Percentiles rank a stretch among this genome's conserved stretches.
Conservation (phyloP, 2,329 filamentous ascomycete genomes). For the Aspergillus brasiliensis region DNA sequence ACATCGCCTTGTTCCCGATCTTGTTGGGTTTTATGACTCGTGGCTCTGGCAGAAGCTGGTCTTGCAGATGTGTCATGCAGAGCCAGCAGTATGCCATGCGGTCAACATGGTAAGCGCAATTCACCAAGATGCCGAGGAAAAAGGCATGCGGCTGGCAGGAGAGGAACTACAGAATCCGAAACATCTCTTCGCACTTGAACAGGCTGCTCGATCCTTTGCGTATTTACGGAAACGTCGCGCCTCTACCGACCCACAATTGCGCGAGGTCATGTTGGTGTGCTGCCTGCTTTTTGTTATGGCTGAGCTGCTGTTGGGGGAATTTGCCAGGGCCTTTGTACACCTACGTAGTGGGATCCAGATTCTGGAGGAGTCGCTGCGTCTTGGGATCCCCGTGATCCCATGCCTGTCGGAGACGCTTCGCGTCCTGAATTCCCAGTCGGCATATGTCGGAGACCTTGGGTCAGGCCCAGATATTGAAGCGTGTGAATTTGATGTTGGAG, state of each 20-base stretch:
- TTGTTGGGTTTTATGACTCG: constrained; percentile 3
- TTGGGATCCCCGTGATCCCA: background rate
- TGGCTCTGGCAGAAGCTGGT: constrained; percentile 14
- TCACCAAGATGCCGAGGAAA: constrained; percentile 10
- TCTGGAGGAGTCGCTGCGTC: background rate
- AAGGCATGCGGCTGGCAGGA: background rate
- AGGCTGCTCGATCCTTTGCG: background rate
- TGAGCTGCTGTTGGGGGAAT: constrained; percentile 15
- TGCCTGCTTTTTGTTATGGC: constrained; percentile 19
- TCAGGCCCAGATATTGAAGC: background rate
- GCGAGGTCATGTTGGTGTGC: constrained; percentile 16
- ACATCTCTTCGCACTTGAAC: background rate
- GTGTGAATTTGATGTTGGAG: background rate
- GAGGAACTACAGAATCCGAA: background rate
- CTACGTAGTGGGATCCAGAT: constrained; percentile 5
- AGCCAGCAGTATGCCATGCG: constrained; percentile 22
- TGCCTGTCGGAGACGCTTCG: background rate
- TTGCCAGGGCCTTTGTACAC: constrained; percentile 14
- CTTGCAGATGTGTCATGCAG: constrained; percentile 14
- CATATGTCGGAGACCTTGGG: background rate
- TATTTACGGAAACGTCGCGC: constrained; percentile 12
- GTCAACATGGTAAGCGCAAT: constrained; percentile 17
- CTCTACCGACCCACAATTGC: constrained; percentile 17
- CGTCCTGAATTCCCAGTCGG: background rate
- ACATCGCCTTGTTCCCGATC: background rate